Evolutionary conservation across 805 yeast species (phyloP).

Genomic region (Lipomyces anomalus): DNA sequence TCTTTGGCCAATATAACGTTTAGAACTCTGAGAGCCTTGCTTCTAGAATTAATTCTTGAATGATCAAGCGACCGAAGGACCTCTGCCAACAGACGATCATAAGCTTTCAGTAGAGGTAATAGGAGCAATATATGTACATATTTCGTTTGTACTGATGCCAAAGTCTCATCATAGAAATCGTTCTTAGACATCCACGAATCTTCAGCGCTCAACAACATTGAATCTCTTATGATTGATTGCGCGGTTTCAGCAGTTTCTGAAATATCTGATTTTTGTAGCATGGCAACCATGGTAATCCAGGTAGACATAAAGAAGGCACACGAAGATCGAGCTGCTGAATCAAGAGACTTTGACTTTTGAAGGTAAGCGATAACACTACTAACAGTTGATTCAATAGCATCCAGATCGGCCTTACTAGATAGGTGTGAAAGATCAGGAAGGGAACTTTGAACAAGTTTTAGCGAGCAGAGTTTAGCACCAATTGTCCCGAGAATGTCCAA

Average conservation of each 20-base stretch:
- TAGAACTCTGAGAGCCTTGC: slow-evolving; percentile 62
- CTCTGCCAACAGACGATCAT: slow-evolving; percentile 49
- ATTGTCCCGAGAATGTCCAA: slow-evolving; percentile 59
- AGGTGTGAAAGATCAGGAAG: slow-evolving; percentile 1
- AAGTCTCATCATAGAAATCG: slow-evolving; percentile 8
- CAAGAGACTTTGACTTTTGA: slow-evolving; percentile 10
- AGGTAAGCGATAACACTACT: slow-evolving; percentile 16
- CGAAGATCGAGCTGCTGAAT: slow-evolving; percentile 14
- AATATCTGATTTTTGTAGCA: slow-evolving; percentile 4
- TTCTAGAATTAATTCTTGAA: slow-evolving; percentile 47
- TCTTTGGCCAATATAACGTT: slow-evolving; percentile 51
- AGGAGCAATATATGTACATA: slow-evolving; percentile 16
- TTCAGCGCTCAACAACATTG: neutral
- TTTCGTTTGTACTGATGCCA: slow-evolving; percentile 27
- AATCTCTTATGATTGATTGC: neutral
- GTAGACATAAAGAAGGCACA: slow-evolving; percentile 9
- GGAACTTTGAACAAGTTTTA: neutral
- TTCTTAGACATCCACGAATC: neutral
- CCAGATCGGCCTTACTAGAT: slow-evolving; percentile 3
- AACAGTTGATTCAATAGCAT: neutral
- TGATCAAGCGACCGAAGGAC: slow-evolving; percentile 46
- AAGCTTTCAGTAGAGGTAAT: slow-evolving; percentile 28
- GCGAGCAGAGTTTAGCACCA: slow-evolving; percentile 43
- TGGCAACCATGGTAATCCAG: slow-evolving; percentile 10
- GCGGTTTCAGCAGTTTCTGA: neutral